Conservation (phyloP, 805 yeast species). For the Metschnikowia koreensis region DNA sequence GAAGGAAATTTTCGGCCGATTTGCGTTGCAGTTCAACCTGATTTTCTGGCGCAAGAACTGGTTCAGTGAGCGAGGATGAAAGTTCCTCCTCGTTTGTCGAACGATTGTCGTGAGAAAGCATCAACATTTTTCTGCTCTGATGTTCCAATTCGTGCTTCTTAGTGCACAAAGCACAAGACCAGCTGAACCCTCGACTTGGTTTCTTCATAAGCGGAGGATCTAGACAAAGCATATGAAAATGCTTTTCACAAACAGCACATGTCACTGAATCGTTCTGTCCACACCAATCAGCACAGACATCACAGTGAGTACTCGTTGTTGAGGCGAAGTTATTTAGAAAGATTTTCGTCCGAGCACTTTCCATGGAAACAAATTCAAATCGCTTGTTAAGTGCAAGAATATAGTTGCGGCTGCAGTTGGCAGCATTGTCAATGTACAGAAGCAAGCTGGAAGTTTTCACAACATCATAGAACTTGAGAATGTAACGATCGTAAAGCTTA, state of each 20-base stretch:
- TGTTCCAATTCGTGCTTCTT: conserved; percentile 50
- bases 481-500: conserved; percentile 80
- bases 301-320: conserved; percentile 51
- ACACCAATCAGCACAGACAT: conserved; percentile 84
- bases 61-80: conserved; percentile 6
- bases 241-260: conserved; percentile 73
- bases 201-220: conserved; percentile 79
- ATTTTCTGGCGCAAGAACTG: neutral
- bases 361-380: conserved; percentile 73
- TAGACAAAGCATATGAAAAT: conserved; percentile 78
- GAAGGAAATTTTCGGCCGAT: conserved; percentile 27
- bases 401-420: conserved; percentile 58
- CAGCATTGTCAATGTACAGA: conserved; percentile 26
- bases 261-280: conserved; percentile 65
- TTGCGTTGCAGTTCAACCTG: neutral
- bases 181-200: conserved; percentile 84
- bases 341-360: conserved; percentile 61
- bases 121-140: conserved; percentile 36
- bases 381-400: conserved; percentile 62
- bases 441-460: conserved; percentile 56
- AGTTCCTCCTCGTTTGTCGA: conserved; percentile 38
- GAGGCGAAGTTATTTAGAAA: conserved; percentile 61
- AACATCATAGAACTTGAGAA: conserved; percentile 78
- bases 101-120: conserved; percentile 44
- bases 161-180: conserved; percentile 86